phyloP scores from a whole-genome alignment of 208 protist genomes.

The Leishmania arabica region DNA sequence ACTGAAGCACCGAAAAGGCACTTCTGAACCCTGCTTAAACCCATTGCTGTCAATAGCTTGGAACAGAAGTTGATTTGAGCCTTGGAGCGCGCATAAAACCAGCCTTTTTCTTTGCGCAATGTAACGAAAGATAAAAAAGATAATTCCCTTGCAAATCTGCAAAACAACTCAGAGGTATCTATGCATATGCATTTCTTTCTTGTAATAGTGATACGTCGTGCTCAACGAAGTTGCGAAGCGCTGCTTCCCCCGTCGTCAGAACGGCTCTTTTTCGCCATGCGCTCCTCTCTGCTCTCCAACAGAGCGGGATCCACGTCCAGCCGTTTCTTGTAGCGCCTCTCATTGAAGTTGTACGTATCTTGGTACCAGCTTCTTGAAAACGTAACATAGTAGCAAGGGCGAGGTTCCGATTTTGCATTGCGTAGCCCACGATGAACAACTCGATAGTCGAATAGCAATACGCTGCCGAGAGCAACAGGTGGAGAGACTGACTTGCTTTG shows the following conservation, averaged over 20 bases:
- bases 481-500: slow-evolving; percentile 34
- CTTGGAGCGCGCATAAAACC: neutral
- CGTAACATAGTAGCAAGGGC: slow-evolving; percentile 70
- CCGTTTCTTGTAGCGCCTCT: slow-evolving; percentile 36
- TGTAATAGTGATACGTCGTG: no score
- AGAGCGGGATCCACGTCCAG: slow-evolving; percentile 27
- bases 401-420: slow-evolving; percentile 37
- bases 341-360: slow-evolving; percentile 68
- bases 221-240: neutral
- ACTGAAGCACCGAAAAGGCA: neutral
- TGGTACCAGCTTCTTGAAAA: slow-evolving; percentile 60
- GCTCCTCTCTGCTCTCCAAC: slow-evolving; percentile 25
- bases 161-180: neutral
- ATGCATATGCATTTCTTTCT: neutral
- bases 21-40: no score
- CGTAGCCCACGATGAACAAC: slow-evolving; percentile 58
- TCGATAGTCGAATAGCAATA: slow-evolving; percentile 69
- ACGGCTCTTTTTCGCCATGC: slow-evolving; percentile 18
- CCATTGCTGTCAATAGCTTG: neutral
- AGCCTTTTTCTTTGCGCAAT: neutral
- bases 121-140: neutral
- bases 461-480: slow-evolving; percentile 39
- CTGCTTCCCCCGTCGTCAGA: neutral
- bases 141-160: neutral
- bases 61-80: neutral